Evolutionary conservation across 2,329 filamentous ascomycete species (phyloP).

Genomic region (Mariannaea elegans): DNA sequence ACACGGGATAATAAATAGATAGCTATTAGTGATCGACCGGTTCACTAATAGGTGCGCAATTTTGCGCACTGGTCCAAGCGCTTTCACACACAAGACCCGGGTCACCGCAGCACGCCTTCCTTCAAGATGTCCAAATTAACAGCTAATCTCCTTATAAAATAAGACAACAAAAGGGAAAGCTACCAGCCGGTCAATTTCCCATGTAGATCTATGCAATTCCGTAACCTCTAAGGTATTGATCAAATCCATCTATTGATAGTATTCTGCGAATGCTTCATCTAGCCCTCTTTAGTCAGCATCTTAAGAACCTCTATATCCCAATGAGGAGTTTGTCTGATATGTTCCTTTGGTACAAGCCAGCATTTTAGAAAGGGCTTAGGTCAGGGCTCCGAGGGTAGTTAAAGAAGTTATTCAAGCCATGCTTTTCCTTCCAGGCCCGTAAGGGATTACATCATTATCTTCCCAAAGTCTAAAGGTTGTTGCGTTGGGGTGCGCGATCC

Average conservation of each 20-base stretch:
- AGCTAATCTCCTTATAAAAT: too few relatives aligned
- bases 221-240: background rate
- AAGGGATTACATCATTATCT: background rate
- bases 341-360: background rate
- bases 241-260: constrained; percentile 1
- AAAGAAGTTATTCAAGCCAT: background rate
- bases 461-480: background rate
- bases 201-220: background rate
- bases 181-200: background rate
- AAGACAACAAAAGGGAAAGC: too few relatives aligned
- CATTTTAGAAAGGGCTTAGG: background rate
- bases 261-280: background rate
- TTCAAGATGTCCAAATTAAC: too few relatives aligned
- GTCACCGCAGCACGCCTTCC: too few relatives aligned
- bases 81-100: too few relatives aligned
- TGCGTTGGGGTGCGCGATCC: too few relatives aligned
- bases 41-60: too few relatives aligned
- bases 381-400: background rate
- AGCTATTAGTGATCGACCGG: too few relatives aligned
- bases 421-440: constrained; percentile 3
- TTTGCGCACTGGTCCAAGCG: too few relatives aligned
- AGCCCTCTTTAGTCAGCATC: background rate
- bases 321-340: background rate
- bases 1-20: too few relatives aligned
- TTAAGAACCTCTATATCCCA: background rate